Evolutionary conservation across 164 flowering plant species (phyloP).

Genomic region (Buxus sempervirens): DNA sequence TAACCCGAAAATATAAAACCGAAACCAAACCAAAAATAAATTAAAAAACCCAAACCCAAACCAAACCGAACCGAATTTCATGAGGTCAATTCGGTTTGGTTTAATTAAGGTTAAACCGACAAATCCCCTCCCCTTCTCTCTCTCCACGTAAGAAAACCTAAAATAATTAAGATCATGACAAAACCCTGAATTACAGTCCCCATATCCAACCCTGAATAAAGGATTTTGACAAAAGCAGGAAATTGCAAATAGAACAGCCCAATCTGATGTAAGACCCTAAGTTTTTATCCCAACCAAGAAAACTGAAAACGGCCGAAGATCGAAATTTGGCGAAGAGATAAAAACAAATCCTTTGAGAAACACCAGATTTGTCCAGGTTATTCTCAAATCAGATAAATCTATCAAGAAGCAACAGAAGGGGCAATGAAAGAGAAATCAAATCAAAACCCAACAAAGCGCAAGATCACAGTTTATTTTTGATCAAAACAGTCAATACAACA

Average conservation of each 20-base stretch:
- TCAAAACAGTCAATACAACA: too few species aligned
- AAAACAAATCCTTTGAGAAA: background rate
- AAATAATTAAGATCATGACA: constrained; percentile 14
- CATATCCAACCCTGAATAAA: background rate
- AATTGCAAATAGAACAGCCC: background rate
- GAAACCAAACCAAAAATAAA: too few species aligned
- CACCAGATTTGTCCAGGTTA: background rate
- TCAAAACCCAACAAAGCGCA: background rate
- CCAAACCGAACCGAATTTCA: too few species aligned
- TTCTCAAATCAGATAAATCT: too few species aligned
- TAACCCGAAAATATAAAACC: too few species aligned
- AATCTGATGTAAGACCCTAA: background rate
- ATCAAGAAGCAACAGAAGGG: too few species aligned
- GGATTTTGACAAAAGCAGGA: background rate
- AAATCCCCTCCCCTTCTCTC: too few species aligned
- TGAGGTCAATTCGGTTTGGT: too few species aligned
- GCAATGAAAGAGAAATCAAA: background rate
- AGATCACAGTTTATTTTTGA: background rate
- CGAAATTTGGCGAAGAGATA: too few species aligned
- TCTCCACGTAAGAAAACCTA: constrained; percentile 8
- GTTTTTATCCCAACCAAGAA: background rate
- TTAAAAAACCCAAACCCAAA: too few species aligned
- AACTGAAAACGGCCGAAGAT: background rate
- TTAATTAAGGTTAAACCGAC: too few species aligned
- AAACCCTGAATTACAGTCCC: background rate